phyloP scores from a whole-genome alignment of 2,329 filamentous ascomycete genomes.

The Colletotrichum plurivorum region DNA sequence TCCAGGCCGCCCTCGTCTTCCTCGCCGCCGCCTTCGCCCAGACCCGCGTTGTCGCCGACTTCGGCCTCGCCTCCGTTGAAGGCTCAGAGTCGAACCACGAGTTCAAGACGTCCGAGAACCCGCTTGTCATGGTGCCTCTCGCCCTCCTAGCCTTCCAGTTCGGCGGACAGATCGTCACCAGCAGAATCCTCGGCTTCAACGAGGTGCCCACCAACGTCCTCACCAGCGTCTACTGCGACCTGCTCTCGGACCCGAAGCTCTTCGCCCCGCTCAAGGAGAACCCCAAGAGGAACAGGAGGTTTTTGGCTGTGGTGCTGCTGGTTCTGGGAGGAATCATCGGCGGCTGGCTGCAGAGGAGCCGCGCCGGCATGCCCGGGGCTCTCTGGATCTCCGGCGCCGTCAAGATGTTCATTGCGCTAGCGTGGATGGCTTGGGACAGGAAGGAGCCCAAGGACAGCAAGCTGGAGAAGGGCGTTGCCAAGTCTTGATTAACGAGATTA shows the following conservation, averaged over 20 bases:
- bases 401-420: slow-evolving; percentile 57
- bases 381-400: slow-evolving; percentile 62
- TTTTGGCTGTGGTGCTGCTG: slow-evolving; percentile 60
- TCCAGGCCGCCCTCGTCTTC: slow-evolving; percentile 66
- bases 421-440: slow-evolving; percentile 52
- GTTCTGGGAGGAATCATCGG: slow-evolving; percentile 62
- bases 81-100: slow-evolving; percentile 39
- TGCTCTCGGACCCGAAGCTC: slow-evolving; percentile 65
- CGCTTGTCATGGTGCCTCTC: slow-evolving; percentile 60
- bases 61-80: slow-evolving; percentile 46
- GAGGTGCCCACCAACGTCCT: slow-evolving; percentile 69
- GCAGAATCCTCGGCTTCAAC: slow-evolving; percentile 63
- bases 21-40: slow-evolving; percentile 68
- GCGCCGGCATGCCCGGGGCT: slow-evolving; percentile 55
- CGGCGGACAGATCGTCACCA: slow-evolving; percentile 67
- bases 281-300: slow-evolving; percentile 64
- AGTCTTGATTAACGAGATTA: not conserved
- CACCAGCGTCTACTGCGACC: slow-evolving; percentile 68
- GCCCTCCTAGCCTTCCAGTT: slow-evolving; percentile 67
- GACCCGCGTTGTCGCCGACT: slow-evolving; percentile 59
- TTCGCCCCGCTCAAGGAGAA: slow-evolving; percentile 58
- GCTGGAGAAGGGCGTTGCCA: slow-evolving; percentile 31
- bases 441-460: slow-evolving; percentile 40
- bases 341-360: slow-evolving; percentile 62
- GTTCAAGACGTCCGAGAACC: slow-evolving; percentile 47